A percentile compares a stretch with the other conserved stretches of the same genome.
phyloP scores from a whole-genome alignment of 306 rosid species.

The Castanea sativa region DNA sequence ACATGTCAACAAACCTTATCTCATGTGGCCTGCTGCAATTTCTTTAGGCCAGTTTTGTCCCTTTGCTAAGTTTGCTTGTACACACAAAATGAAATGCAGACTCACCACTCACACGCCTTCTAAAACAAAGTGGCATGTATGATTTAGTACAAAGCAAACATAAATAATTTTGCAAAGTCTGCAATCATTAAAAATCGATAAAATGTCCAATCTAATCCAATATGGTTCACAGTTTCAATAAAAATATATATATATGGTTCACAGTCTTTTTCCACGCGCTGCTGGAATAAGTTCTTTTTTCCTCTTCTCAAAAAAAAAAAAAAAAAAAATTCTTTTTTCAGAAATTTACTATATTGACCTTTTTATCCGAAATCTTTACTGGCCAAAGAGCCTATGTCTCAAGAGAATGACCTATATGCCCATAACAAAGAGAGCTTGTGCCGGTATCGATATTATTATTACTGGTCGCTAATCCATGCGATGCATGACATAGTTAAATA shows the following conservation, averaged over 20 bases:
- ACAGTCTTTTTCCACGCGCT: conserved; percentile 22
- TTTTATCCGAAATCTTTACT: background rate
- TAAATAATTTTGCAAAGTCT: background rate
- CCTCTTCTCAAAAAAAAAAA: no score
- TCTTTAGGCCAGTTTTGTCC: conserved; percentile 32
- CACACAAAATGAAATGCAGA: background rate
- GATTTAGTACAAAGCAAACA: background rate
- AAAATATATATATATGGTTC: no score
- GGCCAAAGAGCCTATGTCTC: background rate
- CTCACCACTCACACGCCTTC: conserved; percentile 26
- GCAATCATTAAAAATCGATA: no score
- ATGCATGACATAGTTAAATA: no score
- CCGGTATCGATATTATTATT: no score
- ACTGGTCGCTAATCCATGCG: no score
- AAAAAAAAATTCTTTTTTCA: no score
- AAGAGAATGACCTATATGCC: background rate
- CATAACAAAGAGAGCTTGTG: background rate
- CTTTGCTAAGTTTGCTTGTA: background rate
- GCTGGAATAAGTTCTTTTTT: background rate
- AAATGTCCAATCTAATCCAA: background rate
- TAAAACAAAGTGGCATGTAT: background rate
- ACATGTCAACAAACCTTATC: conserved; percentile 36
- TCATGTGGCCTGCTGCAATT: conserved; percentile 33
- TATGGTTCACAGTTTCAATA: background rate
- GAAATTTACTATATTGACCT: conserved; percentile 7